Evolutionary conservation across 305 asterid species (phyloP).

Genomic region (Withania somnifera): DNA sequence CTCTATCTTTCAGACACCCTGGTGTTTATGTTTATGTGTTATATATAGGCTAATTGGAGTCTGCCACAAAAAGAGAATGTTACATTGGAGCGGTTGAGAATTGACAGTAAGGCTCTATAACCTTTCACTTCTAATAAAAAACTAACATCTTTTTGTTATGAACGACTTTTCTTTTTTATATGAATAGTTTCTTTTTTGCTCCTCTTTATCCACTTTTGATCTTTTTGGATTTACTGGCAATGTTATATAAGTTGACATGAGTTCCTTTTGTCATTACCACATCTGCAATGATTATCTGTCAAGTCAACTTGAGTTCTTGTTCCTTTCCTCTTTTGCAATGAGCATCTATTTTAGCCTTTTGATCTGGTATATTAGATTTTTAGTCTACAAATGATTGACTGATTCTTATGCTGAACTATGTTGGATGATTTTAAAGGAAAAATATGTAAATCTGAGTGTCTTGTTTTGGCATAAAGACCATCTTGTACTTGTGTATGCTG

Average conservation of each 20-base stretch:
- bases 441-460: neutral
- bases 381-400: neutral
- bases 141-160: neutral
- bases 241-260: neutral
- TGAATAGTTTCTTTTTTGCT: neutral
- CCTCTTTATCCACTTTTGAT: neutral
- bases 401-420: neutral
- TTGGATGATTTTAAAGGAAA: neutral
- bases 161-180: neutral
- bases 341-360: neutral
- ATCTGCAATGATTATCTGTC: too few species aligned
- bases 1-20: neutral
- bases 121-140: neutral
- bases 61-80: conserved; percentile 68
- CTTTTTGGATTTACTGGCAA: neutral
- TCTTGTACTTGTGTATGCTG: neutral
- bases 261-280: neutral
- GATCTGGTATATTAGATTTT: neutral
- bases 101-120: conserved; percentile 57
- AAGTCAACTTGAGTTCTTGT: neutral
- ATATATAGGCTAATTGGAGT: conserved; percentile 74
- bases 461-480: neutral
- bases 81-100: conserved; percentile 69
- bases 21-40: neutral
- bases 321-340: neutral